These are phyloP conservation scores for Suillus lakei DNA, from an alignment of 768 basidiomycete genomes.

Conservation along the genomic window DNA sequence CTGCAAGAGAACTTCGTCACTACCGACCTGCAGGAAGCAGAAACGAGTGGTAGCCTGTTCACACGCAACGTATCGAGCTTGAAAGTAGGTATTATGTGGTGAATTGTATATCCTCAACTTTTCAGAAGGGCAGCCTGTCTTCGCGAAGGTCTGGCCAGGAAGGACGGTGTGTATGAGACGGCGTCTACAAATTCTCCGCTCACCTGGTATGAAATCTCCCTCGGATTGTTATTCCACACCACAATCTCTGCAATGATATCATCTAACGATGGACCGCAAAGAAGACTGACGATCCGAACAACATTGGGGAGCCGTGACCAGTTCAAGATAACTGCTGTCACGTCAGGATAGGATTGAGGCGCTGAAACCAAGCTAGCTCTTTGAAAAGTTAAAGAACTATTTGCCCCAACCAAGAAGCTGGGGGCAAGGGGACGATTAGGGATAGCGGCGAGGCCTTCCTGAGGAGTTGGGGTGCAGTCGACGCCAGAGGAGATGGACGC, in stretches of 20 bases:
- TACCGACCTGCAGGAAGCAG: constrained; percentile 65
- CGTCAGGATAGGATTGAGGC: constrained; percentile 37
- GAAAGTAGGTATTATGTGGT: constrained; percentile 59
- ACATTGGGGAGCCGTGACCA: constrained; percentile 73
- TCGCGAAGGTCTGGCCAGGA: constrained; percentile 44
- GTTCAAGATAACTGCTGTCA: constrained; percentile 64
- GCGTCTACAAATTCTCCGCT: constrained; percentile 15
- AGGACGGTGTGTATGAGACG: not conserved
- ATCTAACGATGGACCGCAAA: constrained; percentile 53
- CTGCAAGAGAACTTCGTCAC: not conserved
- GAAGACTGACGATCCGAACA: constrained; percentile 51
- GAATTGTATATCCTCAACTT: constrained; percentile 63
- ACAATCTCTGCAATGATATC: constrained; percentile 52
- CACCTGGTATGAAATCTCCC: constrained; percentile 47
- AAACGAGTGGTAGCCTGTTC: constrained; percentile 51
- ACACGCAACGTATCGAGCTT: constrained; percentile 66
- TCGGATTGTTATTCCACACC: constrained; percentile 69
- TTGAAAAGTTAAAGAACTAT: not conserved
- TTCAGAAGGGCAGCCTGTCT: constrained; percentile 44
- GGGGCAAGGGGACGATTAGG: constrained; percentile 19
- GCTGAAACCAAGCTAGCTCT: not conserved
- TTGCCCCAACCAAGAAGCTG: constrained; percentile 19
- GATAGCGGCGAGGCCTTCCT: constrained; percentile 18
- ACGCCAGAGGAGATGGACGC: not conserved
- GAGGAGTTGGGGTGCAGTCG: constrained; percentile 5